Conservation (phyloP, 2,329 filamentous ascomycete species). For the Microdochium bolleyi region DNA sequence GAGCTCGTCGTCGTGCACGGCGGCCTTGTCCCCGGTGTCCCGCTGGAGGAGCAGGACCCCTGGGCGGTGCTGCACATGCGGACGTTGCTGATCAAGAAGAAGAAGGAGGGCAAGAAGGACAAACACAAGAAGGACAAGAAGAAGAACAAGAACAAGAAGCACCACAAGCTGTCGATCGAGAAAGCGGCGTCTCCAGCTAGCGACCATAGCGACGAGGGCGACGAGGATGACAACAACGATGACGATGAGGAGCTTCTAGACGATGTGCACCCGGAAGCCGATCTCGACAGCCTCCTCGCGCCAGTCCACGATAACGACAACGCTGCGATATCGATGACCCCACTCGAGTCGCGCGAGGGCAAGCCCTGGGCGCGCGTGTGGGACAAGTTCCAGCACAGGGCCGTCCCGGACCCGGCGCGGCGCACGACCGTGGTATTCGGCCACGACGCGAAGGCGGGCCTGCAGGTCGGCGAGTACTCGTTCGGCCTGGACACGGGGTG, state of each 20-base stretch:
- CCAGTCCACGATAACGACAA: constrained; percentile 5
- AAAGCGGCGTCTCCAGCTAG: background rate
- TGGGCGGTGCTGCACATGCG: constrained; percentile 90
- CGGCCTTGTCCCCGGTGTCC: constrained; percentile 70
- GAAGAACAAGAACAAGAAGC: constrained; percentile 3
- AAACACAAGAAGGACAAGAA: constrained; percentile 9
- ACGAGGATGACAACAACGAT: background rate
- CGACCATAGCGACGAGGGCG: background rate
- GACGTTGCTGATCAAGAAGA: constrained; percentile 39
- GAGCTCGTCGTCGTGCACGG: constrained; percentile 75
- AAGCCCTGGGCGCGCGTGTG: constrained; percentile 60
- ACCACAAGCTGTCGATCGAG: constrained; percentile 1
- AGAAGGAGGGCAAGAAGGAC: constrained; percentile 11
- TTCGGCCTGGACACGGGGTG: constrained; percentile 85
- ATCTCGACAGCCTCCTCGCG: constrained; percentile 18
- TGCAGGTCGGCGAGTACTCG: constrained; percentile 55
- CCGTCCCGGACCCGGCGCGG: constrained; percentile 12
- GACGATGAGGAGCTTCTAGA: constrained; percentile 7
- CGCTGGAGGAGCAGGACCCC: constrained; percentile 64
- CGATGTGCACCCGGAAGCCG: constrained; percentile 6
- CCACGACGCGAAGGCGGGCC: constrained; percentile 70
- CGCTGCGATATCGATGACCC: constrained; percentile 13
- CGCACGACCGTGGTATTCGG: constrained; percentile 74
- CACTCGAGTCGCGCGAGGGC: constrained; percentile 39
- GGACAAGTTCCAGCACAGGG: constrained; percentile 40